These are phyloP conservation scores for Clathrospora elynae DNA, from an alignment of 2,329 filamentous ascomycete species.

Conservation along the genomic window DNA sequence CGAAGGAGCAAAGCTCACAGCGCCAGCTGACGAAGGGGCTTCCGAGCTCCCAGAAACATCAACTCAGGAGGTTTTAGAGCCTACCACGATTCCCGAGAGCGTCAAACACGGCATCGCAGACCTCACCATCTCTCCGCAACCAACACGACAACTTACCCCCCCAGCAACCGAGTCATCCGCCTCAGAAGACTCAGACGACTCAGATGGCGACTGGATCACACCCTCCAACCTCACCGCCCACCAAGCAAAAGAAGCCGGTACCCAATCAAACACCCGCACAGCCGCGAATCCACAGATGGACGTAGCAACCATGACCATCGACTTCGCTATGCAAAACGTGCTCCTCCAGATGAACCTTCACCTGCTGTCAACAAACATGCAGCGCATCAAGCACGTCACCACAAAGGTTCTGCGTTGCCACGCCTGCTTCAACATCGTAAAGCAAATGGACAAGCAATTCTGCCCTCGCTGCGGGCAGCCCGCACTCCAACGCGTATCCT, in stretches of 20 bases:
- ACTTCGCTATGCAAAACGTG: constrained; percentile 98
- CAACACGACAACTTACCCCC: constrained; percentile 23
- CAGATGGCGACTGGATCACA: constrained; percentile 80
- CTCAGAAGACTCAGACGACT: constrained; percentile 20
- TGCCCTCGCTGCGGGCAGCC: constrained; percentile 89
- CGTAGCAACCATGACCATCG: constrained; percentile 89
- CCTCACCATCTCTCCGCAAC: constrained; percentile 24
- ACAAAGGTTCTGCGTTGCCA: constrained; percentile 93
- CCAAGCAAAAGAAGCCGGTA: constrained; percentile 67
- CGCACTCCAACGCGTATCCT: constrained; percentile 82
- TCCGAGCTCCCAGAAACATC: constrained; percentile 4
- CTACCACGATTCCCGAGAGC: constrained; percentile 4
- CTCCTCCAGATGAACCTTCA: constrained; percentile 93
- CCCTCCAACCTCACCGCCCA: constrained; percentile 88
- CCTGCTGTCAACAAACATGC: constrained; percentile 76
- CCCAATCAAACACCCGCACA: constrained; percentile 51
- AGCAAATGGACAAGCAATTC: constrained; percentile 87
- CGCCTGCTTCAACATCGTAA: constrained; percentile 73
- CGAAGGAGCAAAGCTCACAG: not conserved
- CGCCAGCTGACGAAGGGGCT: not conserved
- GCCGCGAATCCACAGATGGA: constrained; percentile 68
- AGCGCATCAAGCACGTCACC: constrained; percentile 82
- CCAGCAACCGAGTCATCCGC: constrained; percentile 22
- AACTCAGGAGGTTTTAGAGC: constrained; percentile 1
- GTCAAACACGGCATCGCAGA: constrained; percentile 28